A percentile compares a stretch with the other conserved stretches of the same genome.
Evolutionary conservation across 768 basidiomycete genomes (phyloP).

Genomic region (Psilocybe azurescens): DNA sequence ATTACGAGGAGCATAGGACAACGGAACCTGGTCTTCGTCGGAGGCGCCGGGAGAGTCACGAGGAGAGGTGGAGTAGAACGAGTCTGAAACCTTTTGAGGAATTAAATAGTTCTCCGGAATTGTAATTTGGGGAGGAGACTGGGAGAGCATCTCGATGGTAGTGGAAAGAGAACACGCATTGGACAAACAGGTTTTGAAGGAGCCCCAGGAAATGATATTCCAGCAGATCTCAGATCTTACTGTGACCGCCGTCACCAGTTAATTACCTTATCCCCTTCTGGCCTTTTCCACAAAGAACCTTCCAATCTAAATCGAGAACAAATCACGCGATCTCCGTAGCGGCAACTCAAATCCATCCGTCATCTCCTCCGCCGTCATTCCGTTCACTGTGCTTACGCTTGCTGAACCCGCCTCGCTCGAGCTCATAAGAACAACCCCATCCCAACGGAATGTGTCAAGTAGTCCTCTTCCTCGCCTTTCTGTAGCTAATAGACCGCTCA

Average conservation of each 20-base stretch:
- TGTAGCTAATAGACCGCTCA: no score
- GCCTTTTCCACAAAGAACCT: slow-evolving; percentile 19
- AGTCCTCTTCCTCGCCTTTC: no score
- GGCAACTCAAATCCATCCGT: slow-evolving; percentile 3
- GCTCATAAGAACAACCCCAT: not conserved
- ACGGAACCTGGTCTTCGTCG: slow-evolving; percentile 31
- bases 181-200: slow-evolving; percentile 12
- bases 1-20: slow-evolving; percentile 34
- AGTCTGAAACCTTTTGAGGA: slow-evolving; percentile 25
- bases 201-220: slow-evolving; percentile 20
- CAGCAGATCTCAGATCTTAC: slow-evolving; percentile 29
- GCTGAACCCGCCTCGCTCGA: no score
- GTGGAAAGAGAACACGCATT: slow-evolving; percentile 3
- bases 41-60: slow-evolving; percentile 33
- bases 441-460: no score
- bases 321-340: slow-evolving; percentile 8
- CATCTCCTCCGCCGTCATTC: not conserved
- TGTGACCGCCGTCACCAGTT: slow-evolving; percentile 27
- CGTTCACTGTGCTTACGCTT: not conserved
- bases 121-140: slow-evolving; percentile 26
- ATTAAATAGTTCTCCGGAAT: slow-evolving; percentile 22
- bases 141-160: slow-evolving; percentile 31
- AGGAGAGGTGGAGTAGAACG: slow-evolving; percentile 31
- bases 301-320: slow-evolving; percentile 19
- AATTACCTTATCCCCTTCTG: slow-evolving; percentile 26